Percentiles rank a stretch among this genome's conserved stretches.
Evolutionary conservation across 495 filamentous ascomycete species (phyloP).

Genomic region (Penicillium malachiteum): DNA sequence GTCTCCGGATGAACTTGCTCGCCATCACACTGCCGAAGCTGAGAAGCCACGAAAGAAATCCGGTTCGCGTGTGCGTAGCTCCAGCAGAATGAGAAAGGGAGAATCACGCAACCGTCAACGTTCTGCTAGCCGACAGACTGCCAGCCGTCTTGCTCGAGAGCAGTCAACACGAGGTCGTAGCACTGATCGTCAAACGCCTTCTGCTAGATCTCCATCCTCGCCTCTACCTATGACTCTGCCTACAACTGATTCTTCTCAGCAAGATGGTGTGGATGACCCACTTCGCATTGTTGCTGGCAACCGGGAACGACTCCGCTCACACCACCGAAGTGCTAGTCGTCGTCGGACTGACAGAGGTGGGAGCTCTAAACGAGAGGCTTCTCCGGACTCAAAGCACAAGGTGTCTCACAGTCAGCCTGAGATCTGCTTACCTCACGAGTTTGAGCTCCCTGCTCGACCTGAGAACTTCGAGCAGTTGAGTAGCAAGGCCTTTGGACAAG

Average conservation of each 20-base stretch:
- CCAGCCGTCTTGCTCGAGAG: slow-evolving; percentile 49
- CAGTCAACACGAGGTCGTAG: slow-evolving; percentile 49
- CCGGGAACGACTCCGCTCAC: slow-evolving; percentile 58
- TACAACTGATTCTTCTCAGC: slow-evolving; percentile 28
- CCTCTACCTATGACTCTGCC: slow-evolving; percentile 62
- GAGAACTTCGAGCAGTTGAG: slow-evolving; percentile 17
- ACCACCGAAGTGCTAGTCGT: slow-evolving; percentile 54
- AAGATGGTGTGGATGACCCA: slow-evolving; percentile 53
- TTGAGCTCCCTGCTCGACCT: slow-evolving; percentile 17
- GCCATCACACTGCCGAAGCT: slow-evolving; percentile 47
- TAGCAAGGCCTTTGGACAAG: slow-evolving; percentile 25
- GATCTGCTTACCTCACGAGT: slow-evolving; percentile 41
- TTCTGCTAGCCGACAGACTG: slow-evolving; percentile 41
- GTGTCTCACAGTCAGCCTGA: slow-evolving; percentile 36
- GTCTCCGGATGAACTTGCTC: slow-evolving; percentile 79
- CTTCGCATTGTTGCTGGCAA: slow-evolving; percentile 60
- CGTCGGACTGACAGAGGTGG: slow-evolving; percentile 47
- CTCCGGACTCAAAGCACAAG: slow-evolving; percentile 43
- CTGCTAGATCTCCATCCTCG: slow-evolving; percentile 74
- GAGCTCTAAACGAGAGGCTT: slow-evolving; percentile 46
- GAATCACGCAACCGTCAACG: slow-evolving; percentile 39
- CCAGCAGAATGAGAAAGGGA: slow-evolving; percentile 37
- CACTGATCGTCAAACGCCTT: slow-evolving; percentile 55
- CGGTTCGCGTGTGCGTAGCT: slow-evolving; percentile 38
- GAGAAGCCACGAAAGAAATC: slow-evolving; percentile 43